Conservation (phyloP, 106 monocot species). For the Apostasia shenzhenica region DNA sequence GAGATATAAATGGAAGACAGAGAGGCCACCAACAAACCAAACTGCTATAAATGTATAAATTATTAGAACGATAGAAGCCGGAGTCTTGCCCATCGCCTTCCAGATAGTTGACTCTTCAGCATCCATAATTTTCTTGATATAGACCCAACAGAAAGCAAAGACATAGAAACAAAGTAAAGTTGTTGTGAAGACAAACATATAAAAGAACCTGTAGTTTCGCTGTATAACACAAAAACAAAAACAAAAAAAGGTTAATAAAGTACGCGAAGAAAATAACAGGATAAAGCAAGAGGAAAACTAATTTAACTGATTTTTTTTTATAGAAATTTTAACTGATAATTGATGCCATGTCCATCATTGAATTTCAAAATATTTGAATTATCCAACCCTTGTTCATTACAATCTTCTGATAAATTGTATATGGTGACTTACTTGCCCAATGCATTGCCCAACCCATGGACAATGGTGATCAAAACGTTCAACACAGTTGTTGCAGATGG, state of each 20-base stretch:
- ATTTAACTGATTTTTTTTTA: background rate
- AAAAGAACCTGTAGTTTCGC: slow-evolving; percentile 81
- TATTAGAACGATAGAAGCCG: slow-evolving; percentile 61
- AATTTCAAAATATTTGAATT: background rate
- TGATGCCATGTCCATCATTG: background rate
- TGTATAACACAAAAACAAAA: slow-evolving; percentile 18
- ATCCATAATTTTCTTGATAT: slow-evolving; percentile 44
- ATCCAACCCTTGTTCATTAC: background rate
- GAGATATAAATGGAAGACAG: slow-evolving; percentile 67
- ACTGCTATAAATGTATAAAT: slow-evolving; percentile 69
- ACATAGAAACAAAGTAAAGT: slow-evolving; percentile 68
- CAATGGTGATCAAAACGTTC: slow-evolving; percentile 75
- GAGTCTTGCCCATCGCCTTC: slow-evolving; percentile 59
- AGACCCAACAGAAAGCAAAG: slow-evolving; percentile 67
- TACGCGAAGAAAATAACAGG: background rate
- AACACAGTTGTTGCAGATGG: slow-evolving; percentile 81
- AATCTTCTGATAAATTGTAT: no score
- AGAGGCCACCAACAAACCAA: slow-evolving; percentile 74
- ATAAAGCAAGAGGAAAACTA: no score
- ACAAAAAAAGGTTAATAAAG: background rate
- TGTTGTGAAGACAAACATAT: slow-evolving; percentile 78
- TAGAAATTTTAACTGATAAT: background rate
- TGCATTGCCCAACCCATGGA: slow-evolving; percentile 80
- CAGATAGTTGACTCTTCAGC: slow-evolving; percentile 45
- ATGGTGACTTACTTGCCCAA: slow-evolving; percentile 50